Conservation (phyloP, 495 filamentous ascomycete genomes). For the Bombardia bombarda region DNA sequence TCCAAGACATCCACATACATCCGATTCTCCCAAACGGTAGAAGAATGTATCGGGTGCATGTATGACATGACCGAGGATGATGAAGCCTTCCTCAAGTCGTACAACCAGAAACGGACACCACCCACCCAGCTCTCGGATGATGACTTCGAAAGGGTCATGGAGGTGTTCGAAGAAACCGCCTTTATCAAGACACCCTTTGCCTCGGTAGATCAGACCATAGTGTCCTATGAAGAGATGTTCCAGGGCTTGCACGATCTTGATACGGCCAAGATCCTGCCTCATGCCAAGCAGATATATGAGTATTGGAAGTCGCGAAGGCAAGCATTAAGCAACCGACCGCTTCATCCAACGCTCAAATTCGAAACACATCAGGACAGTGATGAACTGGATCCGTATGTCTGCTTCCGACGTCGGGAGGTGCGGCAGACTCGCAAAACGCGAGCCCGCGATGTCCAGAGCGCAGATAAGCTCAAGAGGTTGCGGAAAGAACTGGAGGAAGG, state of each 20-base stretch:
- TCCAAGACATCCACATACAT: constrained; percentile 87
- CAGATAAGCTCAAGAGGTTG: constrained; percentile 86
- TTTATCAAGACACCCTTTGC: constrained; percentile 77
- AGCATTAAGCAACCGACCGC: constrained; percentile 52
- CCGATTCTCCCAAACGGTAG: constrained; percentile 94
- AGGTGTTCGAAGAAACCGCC: constrained; percentile 84
- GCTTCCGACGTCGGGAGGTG: constrained; percentile 92
- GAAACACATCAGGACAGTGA: constrained; percentile 90
- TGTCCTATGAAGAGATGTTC: constrained; percentile 73
- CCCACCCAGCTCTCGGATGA: constrained; percentile 68
- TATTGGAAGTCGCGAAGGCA: constrained; percentile 77
- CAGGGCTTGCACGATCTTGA: constrained; percentile 66
- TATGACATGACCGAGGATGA: constrained; percentile 94
- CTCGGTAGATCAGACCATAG: constrained; percentile 75
- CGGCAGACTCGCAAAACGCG: constrained; percentile 92
- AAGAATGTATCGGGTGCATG: constrained; percentile 72
- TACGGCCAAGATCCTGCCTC: constrained; percentile 52
- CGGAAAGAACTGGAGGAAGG: constrained; percentile 88
- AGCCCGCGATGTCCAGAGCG: constrained; percentile 84
- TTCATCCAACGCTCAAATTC: constrained; percentile 78
- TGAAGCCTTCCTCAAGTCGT: constrained; percentile 69
- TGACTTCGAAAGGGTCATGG: constrained; percentile 90
- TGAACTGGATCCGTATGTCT: constrained; percentile 94
- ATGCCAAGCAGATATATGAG: constrained; percentile 81
- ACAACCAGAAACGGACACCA: constrained; percentile 67